Evolutionary conservation across 768 basidiomycete genomes (phyloP).

Genomic region (Tylopilus felleus): DNA sequence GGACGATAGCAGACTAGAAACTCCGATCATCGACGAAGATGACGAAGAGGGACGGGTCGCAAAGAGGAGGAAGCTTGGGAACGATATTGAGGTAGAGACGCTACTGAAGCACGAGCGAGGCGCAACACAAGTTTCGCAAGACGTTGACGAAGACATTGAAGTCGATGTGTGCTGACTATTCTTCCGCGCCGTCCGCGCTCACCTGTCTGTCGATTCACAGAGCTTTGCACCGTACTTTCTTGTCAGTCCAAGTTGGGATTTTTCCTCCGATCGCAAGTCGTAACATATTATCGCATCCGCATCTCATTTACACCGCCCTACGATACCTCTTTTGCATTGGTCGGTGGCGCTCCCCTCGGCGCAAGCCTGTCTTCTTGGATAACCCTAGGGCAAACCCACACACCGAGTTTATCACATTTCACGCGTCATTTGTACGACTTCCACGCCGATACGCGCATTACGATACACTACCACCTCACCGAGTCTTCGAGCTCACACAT

Average conservation of each 20-base stretch:
- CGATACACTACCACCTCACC: background rate
- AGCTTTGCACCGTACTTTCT: constrained; percentile 1
- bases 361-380: constrained; percentile 21
- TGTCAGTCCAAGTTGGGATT: constrained; percentile 1
- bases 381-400: constrained; percentile 1
- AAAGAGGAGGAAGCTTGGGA: constrained; percentile 49
- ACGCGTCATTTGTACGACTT: constrained; percentile 2
- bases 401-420: background rate
- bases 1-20: constrained; percentile 29
- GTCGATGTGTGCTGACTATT: constrained; percentile 26
- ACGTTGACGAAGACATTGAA: constrained; percentile 28
- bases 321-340: constrained; percentile 20
- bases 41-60: constrained; percentile 47
- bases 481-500: constrained; percentile 3
- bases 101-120: constrained; percentile 1
- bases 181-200: background rate
- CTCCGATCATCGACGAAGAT: constrained; percentile 62
- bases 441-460: constrained; percentile 5
- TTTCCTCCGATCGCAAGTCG: background rate
- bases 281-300: constrained; percentile 16
- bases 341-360: constrained; percentile 1
- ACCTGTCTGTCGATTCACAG: background rate
- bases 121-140: constrained; percentile 6
- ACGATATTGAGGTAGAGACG: background rate
- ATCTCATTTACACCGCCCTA: constrained; percentile 14